Base-by-base conservation (phyloP, 441 rosid genomes). In the Populus hybrid region DNA sequence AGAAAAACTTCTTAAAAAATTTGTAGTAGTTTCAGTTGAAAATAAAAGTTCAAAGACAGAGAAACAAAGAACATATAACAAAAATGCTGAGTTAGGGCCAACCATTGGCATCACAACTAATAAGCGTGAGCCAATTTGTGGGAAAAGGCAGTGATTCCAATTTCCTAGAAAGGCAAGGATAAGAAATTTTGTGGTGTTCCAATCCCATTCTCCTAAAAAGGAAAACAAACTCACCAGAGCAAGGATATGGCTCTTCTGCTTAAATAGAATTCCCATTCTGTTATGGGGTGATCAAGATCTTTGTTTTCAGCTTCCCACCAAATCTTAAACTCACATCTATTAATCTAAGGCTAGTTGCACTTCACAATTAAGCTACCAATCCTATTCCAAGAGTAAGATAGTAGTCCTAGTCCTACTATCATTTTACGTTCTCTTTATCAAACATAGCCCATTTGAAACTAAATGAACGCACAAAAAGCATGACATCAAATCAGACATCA, bases 401-500 rank as follows among this genome's bases (percentile, higher is more conserved):
- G 24, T 7, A 23, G 64, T 61, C 28, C 26, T 21, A 61, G 14
- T 21, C 65, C 26, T 61, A 21, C 65, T 23, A 61, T 61, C 65
- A 61, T 61, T 61, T 40, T 10, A 9, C 5, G 21, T 61, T 61
- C 26, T 61, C 31, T 24, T 12, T 9, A 42, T 24, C 21, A 33
- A 35, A 16, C 36, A 12, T 7, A 2, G 56, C 12, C 68, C 2
- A 26, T 45, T 45, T 45, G 50, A 59, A 23, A 71, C 10, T 71
- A 45, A 26, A 71, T 42, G 71, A 50, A 64, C 24, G 12, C 24
- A 59, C 26, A 40, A 45, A 50, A 65, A 26, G 4, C 35, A 53
- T 7, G 31, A 73, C 53, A 68, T 65, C 75, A 56, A 73, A 28
- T 42, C 29, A 35, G 31, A 81, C 72, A 69, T 68, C 56, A 33